Base-by-base conservation (phyloP, 2,329 filamentous ascomycete genomes). In the Pyrenochaeta sp. region DNA sequence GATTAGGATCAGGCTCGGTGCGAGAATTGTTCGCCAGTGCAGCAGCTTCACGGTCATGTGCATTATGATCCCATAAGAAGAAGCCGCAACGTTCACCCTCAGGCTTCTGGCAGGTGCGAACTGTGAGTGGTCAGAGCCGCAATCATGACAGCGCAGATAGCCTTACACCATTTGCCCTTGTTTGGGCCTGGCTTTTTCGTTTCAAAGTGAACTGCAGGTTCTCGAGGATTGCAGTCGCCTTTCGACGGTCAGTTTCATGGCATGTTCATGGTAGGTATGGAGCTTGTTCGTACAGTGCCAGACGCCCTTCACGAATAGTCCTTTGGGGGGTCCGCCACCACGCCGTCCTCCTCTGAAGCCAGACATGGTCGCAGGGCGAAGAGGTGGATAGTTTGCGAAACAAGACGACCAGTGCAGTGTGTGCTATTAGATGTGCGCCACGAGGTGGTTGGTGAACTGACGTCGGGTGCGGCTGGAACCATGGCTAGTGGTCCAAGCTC, bases 61-160 rank as follows among this genome's bases (percentile, higher is more conserved):
- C 85, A 37, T 85, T 80, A 12, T 83, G 79, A 7, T 82, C 76
- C 83, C 84, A 87, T 0, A 87, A 69, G 58, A 86, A 87, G 71
- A 87, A 85, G 0, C 75, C 76, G 62, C 85, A 88, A 35, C 79
- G 75, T 40, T 79, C 50, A 30, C 47, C 73, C 18, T 77, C 74
- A 2, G 73, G 73, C 61, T 80, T 79, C 60, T 85, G 83, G 63
- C 85, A 88, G 3, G 81, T 83, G 60, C 85, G 86, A 69, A 87
- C 71, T 73, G 39, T 11, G 4, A 12, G 17, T 36, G 14, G 7
- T 36, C 33, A 21, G 35, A 37, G 15, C 4, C 10, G 9, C 7
- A 9, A 21, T 20, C 2, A 10, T 10, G 20, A 10, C 10, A 18
- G 35, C 15, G 17, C 35, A 32, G 18, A 15, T 11, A 33, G n/a